Conservation (phyloP, 2,329 filamentous ascomycete species). For the Camillea tinctor region DNA sequence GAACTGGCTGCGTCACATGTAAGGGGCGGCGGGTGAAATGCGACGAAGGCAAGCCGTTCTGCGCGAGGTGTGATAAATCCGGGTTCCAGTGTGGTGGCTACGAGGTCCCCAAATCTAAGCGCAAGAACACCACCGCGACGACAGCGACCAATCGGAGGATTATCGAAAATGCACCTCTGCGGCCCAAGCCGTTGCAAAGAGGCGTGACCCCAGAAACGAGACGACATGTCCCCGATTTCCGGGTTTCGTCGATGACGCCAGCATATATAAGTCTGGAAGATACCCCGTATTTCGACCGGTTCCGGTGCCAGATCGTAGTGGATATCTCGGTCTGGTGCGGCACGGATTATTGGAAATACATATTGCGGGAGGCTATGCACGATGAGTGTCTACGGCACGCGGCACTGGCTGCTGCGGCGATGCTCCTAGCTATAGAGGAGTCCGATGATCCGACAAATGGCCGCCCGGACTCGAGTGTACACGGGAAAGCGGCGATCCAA, state of each 20-base stretch:
- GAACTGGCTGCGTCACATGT: slow-evolving; percentile 24
- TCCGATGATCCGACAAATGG: slow-evolving; percentile 1
- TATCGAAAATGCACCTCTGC: not conserved
- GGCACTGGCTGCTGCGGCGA: slow-evolving; percentile 17
- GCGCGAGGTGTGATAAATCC: slow-evolving; percentile 19
- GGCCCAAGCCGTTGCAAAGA: slow-evolving; percentile 11
- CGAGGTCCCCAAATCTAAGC: slow-evolving; percentile 6
- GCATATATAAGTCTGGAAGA: slow-evolving; percentile 14
- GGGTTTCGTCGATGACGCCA: slow-evolving; percentile 16
- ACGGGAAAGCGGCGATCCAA: slow-evolving; percentile 14
- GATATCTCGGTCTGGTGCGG: slow-evolving; percentile 22
- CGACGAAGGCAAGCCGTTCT: slow-evolving; percentile 23
- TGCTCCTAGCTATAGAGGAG: slow-evolving; percentile 21
- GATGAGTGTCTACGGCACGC: slow-evolving; percentile 22
- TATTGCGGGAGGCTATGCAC: slow-evolving; percentile 17
- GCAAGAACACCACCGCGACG: not conserved
- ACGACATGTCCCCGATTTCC: slow-evolving; percentile 2
- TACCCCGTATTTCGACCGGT: slow-evolving; percentile 22
- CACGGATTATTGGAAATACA: slow-evolving; percentile 17
- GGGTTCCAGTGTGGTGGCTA: slow-evolving; percentile 20
- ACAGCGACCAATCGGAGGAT: not conserved
- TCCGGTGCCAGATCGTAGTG: slow-evolving; percentile 16
- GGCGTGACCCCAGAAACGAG: not conserved
- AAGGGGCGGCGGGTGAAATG: slow-evolving; percentile 24
- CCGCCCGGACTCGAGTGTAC: slow-evolving; percentile 1